Conservation (phyloP, 2,329 filamentous ascomycete species). For the Fusarium caatingaense region DNA sequence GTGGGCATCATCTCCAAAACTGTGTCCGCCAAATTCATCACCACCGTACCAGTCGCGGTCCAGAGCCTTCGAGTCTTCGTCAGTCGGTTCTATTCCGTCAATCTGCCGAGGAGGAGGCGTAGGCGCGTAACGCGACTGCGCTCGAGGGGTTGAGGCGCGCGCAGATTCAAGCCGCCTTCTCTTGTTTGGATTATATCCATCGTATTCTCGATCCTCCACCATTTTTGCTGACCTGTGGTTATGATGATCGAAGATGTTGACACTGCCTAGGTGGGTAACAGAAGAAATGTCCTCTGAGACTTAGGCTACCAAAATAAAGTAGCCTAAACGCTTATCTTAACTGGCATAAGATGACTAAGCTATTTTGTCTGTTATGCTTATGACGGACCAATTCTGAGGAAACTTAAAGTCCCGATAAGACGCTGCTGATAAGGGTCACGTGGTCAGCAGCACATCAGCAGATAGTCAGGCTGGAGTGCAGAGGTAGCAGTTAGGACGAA, state of each 20-base stretch:
- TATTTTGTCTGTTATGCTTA: neutral
- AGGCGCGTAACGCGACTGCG: slow-evolving; percentile 54
- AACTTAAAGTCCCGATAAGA: neutral
- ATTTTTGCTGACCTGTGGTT: slow-evolving; percentile 40
- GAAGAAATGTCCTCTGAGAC: no score
- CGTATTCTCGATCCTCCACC: slow-evolving; percentile 53
- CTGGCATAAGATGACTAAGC: neutral
- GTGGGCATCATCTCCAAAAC: slow-evolving; percentile 90
- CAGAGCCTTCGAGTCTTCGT: slow-evolving; percentile 78
- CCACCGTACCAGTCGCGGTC: slow-evolving; percentile 95
- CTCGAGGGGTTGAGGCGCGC: slow-evolving; percentile 50
- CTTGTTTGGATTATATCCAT: slow-evolving; percentile 56
- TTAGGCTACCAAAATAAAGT: no score
- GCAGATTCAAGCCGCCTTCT: slow-evolving; percentile 52
- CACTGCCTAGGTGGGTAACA: no score
- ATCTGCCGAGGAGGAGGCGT: slow-evolving; percentile 53
- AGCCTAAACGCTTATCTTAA: no score
- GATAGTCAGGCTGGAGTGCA: neutral
- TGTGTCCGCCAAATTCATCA: slow-evolving; percentile 83
- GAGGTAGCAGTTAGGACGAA: neutral
- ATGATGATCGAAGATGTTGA: neutral
- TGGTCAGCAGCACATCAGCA: neutral
- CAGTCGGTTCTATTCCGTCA: slow-evolving; percentile 69
- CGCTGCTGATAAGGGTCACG: neutral
- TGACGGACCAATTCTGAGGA: neutral